Conservation (phyloP, 2,329 filamentous ascomycete genomes). For the Colletotrichum euphorbiae region DNA sequence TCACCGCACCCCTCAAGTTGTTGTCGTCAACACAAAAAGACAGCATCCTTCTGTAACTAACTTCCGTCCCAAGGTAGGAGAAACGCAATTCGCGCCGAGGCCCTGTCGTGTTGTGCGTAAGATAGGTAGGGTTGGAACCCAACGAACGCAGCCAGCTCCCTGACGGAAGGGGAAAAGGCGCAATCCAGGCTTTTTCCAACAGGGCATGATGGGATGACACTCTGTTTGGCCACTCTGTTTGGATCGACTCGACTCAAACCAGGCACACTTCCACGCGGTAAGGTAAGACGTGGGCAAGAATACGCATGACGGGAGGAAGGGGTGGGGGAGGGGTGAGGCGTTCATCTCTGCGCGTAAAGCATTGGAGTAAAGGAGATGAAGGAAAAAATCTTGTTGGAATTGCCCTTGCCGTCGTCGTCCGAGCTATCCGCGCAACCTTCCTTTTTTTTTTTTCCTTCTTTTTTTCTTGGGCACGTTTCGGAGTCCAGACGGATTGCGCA, state of each 20-base stretch:
- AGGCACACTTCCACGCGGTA: background rate
- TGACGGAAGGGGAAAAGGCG: background rate
- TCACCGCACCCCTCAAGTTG: background rate
- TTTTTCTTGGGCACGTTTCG: slow-evolving; percentile 16
- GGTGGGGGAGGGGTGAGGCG: background rate
- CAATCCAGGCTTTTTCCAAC: background rate
- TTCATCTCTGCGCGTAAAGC: slow-evolving; percentile 16
- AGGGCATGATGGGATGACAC: slow-evolving; percentile 32
- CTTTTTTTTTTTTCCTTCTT: slow-evolving; percentile 4
- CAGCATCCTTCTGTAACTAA: background rate
- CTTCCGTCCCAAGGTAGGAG: slow-evolving; percentile 1
- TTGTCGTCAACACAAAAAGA: background rate
- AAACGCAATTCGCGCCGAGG: slow-evolving; percentile 22
- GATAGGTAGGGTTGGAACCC: background rate
- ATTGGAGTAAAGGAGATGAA: too few relatives aligned
- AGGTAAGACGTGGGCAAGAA: background rate
- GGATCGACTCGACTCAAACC: background rate
- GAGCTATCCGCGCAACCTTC: slow-evolving; percentile 35
- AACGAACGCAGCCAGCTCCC: background rate
- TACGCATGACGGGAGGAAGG: too few relatives aligned
- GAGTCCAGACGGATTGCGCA: slow-evolving; percentile 35
- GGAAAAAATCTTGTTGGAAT: background rate
- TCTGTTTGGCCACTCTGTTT: slow-evolving; percentile 12
- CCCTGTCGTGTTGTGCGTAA: slow-evolving; percentile 31
- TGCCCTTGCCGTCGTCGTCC: slow-evolving; percentile 25